Conservation (phyloP, 2,329 filamentous ascomycete genomes). For the Knoxdaviesia capensis region DNA sequence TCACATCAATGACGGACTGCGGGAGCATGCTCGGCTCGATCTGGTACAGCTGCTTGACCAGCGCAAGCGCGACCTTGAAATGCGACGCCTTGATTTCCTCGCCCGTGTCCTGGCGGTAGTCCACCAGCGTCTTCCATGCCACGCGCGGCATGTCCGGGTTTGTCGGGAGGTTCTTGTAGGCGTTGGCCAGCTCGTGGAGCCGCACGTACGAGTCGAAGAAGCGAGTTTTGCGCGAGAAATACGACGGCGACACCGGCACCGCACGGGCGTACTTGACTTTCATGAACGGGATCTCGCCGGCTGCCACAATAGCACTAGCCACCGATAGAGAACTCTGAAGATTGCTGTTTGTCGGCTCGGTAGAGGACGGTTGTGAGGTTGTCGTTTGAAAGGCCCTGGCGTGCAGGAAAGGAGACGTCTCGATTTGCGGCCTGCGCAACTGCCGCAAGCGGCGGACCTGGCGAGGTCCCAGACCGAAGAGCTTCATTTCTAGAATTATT, state of each 20-base stretch:
- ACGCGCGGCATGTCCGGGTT: slow-evolving; percentile 50
- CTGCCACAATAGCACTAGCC: slow-evolving; percentile 3
- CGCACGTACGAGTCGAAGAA: slow-evolving; percentile 73
- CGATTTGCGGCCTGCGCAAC: neutral
- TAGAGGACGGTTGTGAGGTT: neutral
- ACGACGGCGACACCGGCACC: slow-evolving; percentile 73
- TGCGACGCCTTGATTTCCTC: slow-evolving; percentile 58
- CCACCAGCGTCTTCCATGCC: slow-evolving; percentile 60
- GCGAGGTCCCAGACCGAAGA: neutral
- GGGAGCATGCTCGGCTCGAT: slow-evolving; percentile 69
- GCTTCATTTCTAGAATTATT: neutral
- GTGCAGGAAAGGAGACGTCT: neutral
- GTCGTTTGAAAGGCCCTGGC: no score
- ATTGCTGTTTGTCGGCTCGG: neutral
- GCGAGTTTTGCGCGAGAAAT: slow-evolving; percentile 69
- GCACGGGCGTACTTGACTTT: slow-evolving; percentile 41
- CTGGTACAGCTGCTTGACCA: slow-evolving; percentile 63
- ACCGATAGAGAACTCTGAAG: neutral
- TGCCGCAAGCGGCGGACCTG: neutral
- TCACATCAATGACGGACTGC: slow-evolving; percentile 39
- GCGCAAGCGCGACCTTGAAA: slow-evolving; percentile 55
- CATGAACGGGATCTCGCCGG: slow-evolving; percentile 3
- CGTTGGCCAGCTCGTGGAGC: slow-evolving; percentile 50
- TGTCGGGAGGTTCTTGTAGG: slow-evolving; percentile 53
- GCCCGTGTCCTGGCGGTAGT: slow-evolving; percentile 52